Conservation (phyloP, 441 rosid species). For the Gossypium gossypioides region DNA sequence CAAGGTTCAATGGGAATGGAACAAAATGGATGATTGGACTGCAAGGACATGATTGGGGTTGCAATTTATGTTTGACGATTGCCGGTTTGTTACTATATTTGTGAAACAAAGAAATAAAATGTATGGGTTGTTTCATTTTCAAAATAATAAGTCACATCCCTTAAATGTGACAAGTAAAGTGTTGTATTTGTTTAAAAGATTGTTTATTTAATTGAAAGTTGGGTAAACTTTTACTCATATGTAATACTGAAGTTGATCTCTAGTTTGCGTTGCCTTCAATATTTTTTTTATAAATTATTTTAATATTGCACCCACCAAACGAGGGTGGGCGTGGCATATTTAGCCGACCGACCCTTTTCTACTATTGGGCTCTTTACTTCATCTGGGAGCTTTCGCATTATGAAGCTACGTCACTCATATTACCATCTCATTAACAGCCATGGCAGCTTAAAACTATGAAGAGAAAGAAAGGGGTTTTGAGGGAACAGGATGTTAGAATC, state of each 20-base stretch:
- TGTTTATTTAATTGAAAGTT: no score
- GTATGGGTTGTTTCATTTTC: no score
- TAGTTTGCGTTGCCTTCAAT: no score
- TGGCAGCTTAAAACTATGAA: no score
- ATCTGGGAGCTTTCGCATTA: constrained; percentile 42
- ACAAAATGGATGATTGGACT: not conserved
- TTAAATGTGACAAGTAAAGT: no score
- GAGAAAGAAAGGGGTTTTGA: not conserved
- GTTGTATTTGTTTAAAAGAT: no score
- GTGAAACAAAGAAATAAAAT: no score
- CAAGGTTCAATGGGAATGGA: not conserved
- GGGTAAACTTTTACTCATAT: no score
- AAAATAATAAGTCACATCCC: no score
- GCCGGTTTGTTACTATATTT: not conserved
- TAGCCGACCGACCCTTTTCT: constrained; percentile 95
- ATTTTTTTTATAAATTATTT: no score
- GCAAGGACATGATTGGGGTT: not conserved
- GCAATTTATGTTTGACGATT: not conserved
- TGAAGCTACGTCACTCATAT: not conserved
- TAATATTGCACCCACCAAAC: constrained; percentile 31
- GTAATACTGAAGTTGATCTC: no score
- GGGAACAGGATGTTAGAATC: not conserved
- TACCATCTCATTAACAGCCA: not conserved
- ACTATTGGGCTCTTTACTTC: not conserved
- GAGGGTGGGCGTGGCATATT: constrained; percentile 59